Evolutionary conservation across 768 basidiomycete genomes (phyloP).

Genomic region (Pleurotus platypus): DNA sequence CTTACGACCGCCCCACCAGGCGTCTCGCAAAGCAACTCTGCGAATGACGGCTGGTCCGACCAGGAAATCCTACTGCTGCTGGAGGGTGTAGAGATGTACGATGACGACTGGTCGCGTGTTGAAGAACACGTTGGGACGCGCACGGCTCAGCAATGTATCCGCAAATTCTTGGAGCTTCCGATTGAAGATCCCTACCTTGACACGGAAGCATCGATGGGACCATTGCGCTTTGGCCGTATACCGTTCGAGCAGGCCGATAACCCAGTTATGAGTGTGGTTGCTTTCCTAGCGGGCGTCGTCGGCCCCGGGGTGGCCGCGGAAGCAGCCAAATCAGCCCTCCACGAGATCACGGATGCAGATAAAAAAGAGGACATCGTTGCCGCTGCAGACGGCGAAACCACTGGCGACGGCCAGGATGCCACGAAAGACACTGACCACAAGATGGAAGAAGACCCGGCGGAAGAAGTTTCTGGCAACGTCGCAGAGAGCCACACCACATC

Average conservation of each 20-base stretch:
- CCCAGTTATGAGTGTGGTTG: constrained; percentile 97
- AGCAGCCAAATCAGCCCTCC: constrained; percentile 87
- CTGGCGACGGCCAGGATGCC: constrained; percentile 24
- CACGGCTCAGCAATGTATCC: constrained; percentile 91
- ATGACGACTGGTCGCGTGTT: constrained; percentile 93
- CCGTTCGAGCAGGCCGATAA: constrained; percentile 96
- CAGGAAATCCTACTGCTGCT: constrained; percentile 85
- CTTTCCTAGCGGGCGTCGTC: constrained; percentile 92
- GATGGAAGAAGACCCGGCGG: constrained; percentile 41
- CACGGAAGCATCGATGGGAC: constrained; percentile 71
- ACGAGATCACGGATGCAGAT: constrained; percentile 68
- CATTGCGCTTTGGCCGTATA: constrained; percentile 70
- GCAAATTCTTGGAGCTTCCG: constrained; percentile 91
- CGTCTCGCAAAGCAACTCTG: constrained; percentile 34
- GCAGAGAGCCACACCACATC: constrained; percentile 20
- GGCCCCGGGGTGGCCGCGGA: constrained; percentile 88
- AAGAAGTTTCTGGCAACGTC: constrained; percentile 15
- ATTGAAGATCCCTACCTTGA: constrained; percentile 94
- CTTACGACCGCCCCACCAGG: constrained; percentile 46
- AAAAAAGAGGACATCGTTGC: constrained; percentile 27
- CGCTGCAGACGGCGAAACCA: constrained; percentile 24
- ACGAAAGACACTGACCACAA: constrained; percentile 27
- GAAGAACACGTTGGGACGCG: constrained; percentile 93
- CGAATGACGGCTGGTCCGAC: constrained; percentile 80
- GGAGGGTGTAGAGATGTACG: constrained; percentile 98